These are phyloP conservation scores for Camellia oleifera DNA, from an alignment of 179 eudicot genomes.

Conservation along the genomic window DNA sequence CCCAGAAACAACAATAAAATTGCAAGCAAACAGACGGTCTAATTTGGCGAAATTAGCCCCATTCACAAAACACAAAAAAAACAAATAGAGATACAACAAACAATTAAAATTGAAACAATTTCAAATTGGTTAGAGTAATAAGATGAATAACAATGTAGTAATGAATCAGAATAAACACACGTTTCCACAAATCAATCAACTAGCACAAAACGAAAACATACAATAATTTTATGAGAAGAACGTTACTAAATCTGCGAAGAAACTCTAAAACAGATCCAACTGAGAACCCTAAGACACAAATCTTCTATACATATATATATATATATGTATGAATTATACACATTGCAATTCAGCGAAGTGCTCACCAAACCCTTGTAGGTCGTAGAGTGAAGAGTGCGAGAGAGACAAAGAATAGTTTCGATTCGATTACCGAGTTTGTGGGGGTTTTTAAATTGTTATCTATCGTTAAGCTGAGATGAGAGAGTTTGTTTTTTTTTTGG, in stretches of 20 bases:
- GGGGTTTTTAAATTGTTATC: background rate
- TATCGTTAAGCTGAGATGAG: background rate
- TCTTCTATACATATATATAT: background rate
- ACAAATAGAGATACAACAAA: background rate
- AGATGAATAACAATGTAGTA: background rate
- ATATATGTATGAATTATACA: background rate
- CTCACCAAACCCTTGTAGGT: constrained; percentile 8
- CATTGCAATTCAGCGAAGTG: background rate
- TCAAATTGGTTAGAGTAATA: background rate
- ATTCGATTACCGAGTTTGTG: background rate
- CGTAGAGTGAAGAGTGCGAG: background rate
- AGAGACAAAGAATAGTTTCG: background rate
- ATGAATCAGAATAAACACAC: background rate
- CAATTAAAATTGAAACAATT: background rate
- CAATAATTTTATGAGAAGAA: background rate
- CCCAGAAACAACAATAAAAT: background rate
- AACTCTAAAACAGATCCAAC: background rate
- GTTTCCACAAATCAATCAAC: background rate
- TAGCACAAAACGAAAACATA: background rate
- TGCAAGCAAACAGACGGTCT: background rate
- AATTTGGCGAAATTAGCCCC: too few species aligned
- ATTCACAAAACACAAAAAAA: background rate
- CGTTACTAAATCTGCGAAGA: background rate
- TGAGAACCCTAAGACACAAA: background rate
- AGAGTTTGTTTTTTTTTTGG: too few species aligned